These are phyloP conservation scores for Jamesozyma hellenica DNA, from an alignment of 805 yeast species.

Conservation along the genomic window DNA sequence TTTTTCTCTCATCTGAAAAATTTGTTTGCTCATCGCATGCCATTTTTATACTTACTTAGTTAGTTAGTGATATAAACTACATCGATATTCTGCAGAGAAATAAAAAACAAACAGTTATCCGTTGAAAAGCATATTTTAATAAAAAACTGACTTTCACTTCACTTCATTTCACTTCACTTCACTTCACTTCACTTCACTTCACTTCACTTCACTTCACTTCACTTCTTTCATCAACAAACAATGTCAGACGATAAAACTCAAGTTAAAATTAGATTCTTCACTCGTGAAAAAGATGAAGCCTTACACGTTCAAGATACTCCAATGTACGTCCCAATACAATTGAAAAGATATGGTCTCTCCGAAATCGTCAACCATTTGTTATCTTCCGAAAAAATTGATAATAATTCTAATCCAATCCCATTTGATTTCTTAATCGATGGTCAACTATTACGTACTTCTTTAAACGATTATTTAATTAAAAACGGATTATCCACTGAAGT, in stretches of 20 bases:
- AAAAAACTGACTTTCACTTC: no score
- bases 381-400: constrained; percentile 30
- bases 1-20: background rate
- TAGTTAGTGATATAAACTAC: no score
- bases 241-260: constrained; percentile 41
- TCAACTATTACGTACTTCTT: constrained; percentile 61
- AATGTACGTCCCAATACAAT: constrained; percentile 72
- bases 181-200: no score
- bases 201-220: no score
- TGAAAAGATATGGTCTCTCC: constrained; percentile 85
- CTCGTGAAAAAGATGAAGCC: constrained; percentile 70
- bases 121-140: no score
- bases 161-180: no score
- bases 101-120: no score
- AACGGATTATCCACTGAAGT: constrained; percentile 80
- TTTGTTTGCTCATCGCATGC: constrained; percentile 3
- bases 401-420: constrained; percentile 51
- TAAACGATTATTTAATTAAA: constrained; percentile 66
- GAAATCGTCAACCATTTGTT: constrained; percentile 91
- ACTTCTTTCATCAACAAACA: background rate
- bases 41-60: no score
- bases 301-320: constrained; percentile 73
- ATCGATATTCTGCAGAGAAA: no score
- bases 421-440: constrained; percentile 91
- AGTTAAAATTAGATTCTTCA: constrained; percentile 71